Conservation (phyloP, 2,329 filamentous ascomycete species). For the Trichoderma sp. region DNA sequence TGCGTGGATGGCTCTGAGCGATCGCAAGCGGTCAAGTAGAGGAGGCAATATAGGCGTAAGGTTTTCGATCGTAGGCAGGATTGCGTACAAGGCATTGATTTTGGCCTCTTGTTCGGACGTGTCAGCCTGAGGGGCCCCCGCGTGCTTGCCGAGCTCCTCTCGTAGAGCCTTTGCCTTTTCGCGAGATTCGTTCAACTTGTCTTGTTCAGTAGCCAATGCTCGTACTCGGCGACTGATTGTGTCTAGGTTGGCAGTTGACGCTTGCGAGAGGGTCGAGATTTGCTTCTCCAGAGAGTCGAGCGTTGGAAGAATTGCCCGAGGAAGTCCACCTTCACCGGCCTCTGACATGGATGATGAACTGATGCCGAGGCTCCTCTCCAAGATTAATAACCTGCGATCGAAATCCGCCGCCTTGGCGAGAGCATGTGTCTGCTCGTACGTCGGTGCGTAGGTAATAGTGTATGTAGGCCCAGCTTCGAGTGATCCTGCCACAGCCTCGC, state of each 20-base stretch:
- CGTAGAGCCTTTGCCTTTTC: slow-evolving; percentile 60
- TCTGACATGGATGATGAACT: slow-evolving; percentile 66
- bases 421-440: slow-evolving; percentile 65
- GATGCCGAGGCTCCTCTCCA: slow-evolving; percentile 81
- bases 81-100: slow-evolving; percentile 87
- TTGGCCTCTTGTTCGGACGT: slow-evolving; percentile 75
- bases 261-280: slow-evolving; percentile 69
- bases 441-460: slow-evolving; percentile 62
- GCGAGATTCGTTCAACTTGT: slow-evolving; percentile 64
- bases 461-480: slow-evolving; percentile 46
- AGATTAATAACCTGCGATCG: slow-evolving; percentile 71
- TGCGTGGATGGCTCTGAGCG: slow-evolving; percentile 78
- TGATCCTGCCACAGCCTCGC: slow-evolving; percentile 22
- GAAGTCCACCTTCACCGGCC: slow-evolving; percentile 53
- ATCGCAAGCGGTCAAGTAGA: slow-evolving; percentile 79
- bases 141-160: slow-evolving; percentile 53
- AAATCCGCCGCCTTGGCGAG: slow-evolving; percentile 83
- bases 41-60: slow-evolving; percentile 81
- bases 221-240: slow-evolving; percentile 67
- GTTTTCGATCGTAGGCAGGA: slow-evolving; percentile 82
- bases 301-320: slow-evolving; percentile 74
- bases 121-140: slow-evolving; percentile 40
- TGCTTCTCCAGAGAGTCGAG: slow-evolving; percentile 79
- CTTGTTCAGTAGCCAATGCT: slow-evolving; percentile 68
- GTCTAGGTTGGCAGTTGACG: slow-evolving; percentile 71